Conservation (phyloP, 108 stramenopile species). For the Nitzschia sp. region DNA sequence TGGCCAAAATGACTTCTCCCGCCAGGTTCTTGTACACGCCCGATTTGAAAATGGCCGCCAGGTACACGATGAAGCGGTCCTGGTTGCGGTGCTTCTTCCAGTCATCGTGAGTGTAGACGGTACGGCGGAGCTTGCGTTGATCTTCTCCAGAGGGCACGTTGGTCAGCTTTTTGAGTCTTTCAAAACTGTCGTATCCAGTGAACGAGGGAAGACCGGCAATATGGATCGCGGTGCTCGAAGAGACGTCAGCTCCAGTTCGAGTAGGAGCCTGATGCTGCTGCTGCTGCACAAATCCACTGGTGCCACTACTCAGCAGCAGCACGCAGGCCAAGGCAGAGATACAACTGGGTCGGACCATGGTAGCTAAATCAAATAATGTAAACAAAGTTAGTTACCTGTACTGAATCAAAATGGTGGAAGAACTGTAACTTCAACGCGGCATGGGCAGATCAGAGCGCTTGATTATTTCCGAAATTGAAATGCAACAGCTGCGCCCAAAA, state of each 20-base stretch:
- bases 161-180: constrained; percentile 24
- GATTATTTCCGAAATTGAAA: no score
- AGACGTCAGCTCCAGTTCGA: neutral
- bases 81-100: constrained; percentile 68
- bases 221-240: neutral
- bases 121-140: constrained; percentile 62
- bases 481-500: no score
- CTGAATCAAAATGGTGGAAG: no score
- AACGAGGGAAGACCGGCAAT: neutral
- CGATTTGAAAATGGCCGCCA: constrained; percentile 41
- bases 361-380: no score
- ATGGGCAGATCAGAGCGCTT: no score
- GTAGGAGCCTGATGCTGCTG: no score
- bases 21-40: constrained; percentile 65
- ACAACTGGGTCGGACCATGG: no score
- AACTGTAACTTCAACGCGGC: no score
- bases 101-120: constrained; percentile 73
- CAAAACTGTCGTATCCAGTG: constrained; percentile 5
- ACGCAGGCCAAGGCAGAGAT: no score
- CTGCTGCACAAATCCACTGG: constrained; percentile 4
- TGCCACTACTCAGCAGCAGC: neutral
- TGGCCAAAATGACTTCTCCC: constrained; percentile 47
- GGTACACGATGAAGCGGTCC: constrained; percentile 60
- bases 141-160: constrained; percentile 43
- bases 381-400: no score